phyloP scores from a whole-genome alignment of 2,329 filamentous ascomycete species.

The Colletotrichum echinochloae region DNA sequence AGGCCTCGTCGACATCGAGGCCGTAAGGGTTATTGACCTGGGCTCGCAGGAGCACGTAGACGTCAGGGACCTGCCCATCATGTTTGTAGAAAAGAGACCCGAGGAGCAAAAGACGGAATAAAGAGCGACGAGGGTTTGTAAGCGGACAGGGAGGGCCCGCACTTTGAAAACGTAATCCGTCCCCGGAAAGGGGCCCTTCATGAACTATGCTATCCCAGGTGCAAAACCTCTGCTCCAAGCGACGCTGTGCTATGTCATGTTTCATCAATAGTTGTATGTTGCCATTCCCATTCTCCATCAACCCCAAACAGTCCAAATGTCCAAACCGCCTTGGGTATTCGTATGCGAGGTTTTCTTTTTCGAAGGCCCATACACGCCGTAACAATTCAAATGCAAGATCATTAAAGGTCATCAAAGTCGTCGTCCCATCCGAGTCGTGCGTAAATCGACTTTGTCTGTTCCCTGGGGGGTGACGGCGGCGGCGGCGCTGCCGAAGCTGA shows the following conservation, averaged over 20 bases:
- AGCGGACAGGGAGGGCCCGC: neutral
- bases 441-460: constrained; percentile 60
- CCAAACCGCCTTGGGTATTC: constrained; percentile 24
- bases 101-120: constrained; percentile 29
- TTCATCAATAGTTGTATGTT: constrained; percentile 28
- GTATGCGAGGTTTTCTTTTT: constrained; percentile 5
- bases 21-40: constrained; percentile 79
- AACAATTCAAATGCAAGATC: constrained; percentile 40
- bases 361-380: constrained; percentile 40
- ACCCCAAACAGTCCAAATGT: constrained; percentile 19
- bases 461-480: constrained; percentile 26
- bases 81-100: constrained; percentile 62
- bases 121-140: constrained; percentile 3
- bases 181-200: neutral
- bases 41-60: constrained; percentile 82
- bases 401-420: constrained; percentile 62
- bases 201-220: constrained; percentile 12
- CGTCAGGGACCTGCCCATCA: constrained; percentile 78
- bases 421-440: constrained; percentile 70
- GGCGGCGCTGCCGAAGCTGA: neutral
- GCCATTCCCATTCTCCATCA: constrained; percentile 1
- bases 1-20: constrained; percentile 78
- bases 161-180: constrained; percentile 7
- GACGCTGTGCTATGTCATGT: constrained; percentile 30
- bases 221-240: constrained; percentile 18